Conservation (phyloP, 345 rosid genomes). For the Arabidopsis suecica region DNA sequence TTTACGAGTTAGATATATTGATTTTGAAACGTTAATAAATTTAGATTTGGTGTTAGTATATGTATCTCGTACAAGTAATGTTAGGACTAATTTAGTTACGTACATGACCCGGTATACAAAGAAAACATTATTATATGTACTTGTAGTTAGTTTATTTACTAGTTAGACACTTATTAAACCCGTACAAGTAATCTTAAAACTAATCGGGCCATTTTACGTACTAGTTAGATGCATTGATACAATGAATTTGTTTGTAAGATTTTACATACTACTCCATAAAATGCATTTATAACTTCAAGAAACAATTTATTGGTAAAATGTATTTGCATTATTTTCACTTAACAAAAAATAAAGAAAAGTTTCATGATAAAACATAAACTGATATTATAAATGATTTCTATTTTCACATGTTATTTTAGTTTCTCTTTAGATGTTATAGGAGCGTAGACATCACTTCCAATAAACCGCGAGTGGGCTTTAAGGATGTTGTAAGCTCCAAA, state of each 20-base stretch:
- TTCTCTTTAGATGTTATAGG: background rate
- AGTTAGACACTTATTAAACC: too few relatives aligned
- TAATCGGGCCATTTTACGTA: background rate
- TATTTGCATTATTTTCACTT: background rate
- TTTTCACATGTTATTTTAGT: background rate
- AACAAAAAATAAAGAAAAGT: background rate
- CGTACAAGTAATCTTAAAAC: background rate
- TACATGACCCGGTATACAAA: background rate
- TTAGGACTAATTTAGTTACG: background rate
- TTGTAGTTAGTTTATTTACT: background rate
- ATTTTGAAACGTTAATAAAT: background rate
- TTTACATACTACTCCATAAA: background rate
- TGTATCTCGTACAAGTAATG: slow-evolving; percentile 1
- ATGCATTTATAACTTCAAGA: background rate
- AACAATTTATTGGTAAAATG: background rate
- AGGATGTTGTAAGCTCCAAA: slow-evolving; percentile 31
- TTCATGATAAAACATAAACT: background rate
- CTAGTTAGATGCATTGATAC: slow-evolving; percentile 13
- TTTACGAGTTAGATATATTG: background rate
- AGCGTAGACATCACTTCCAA: slow-evolving; percentile 34
- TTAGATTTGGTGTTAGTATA: background rate
- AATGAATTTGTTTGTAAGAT: slow-evolving; percentile 1
- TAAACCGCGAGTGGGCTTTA: slow-evolving; percentile 18
- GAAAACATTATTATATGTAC: background rate
- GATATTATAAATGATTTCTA: background rate